A percentile compares a stretch with the other conserved stretches of the same genome.
Evolutionary conservation across 2,329 filamentous ascomycete species (phyloP).

Genomic region (Tothia fuscella): DNA sequence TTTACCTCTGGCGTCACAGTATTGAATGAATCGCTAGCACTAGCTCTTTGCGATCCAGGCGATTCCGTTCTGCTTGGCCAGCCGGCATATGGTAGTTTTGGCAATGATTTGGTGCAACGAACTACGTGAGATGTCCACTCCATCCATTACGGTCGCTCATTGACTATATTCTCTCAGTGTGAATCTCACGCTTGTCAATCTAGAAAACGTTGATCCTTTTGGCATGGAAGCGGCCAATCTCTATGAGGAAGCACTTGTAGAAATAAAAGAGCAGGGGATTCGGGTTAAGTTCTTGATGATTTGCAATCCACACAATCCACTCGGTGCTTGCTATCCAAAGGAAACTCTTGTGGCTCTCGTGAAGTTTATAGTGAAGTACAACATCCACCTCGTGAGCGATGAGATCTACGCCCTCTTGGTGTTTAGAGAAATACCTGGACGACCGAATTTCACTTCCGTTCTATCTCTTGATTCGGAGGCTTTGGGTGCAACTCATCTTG

Average conservation of each 20-base stretch:
- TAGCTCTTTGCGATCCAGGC: conserved; percentile 29
- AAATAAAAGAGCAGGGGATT: conserved; percentile 22
- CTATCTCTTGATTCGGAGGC: conserved; percentile 15
- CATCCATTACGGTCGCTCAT: not conserved
- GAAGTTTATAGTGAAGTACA: conserved; percentile 19
- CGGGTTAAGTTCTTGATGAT: conserved; percentile 30
- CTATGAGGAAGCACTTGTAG: conserved; percentile 27
- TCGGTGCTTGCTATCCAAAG: conserved; percentile 20
- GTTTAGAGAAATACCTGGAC: conserved; percentile 11
- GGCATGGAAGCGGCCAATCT: conserved; percentile 18
- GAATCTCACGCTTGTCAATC: conserved; percentile 28
- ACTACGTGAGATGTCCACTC: conserved; percentile 18
- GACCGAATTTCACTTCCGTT: conserved; percentile 16
- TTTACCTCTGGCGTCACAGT: conserved; percentile 31
- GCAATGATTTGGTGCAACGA: conserved; percentile 35
- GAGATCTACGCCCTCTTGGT: conserved; percentile 27
- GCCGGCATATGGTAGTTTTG: conserved; percentile 38
- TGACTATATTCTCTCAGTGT: conserved; percentile 15
- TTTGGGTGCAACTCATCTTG: conserved; percentile 13
- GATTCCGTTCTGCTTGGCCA: conserved; percentile 36
- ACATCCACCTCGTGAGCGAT: conserved; percentile 24
- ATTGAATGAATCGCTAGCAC: conserved; percentile 32
- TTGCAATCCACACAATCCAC: conserved; percentile 34
- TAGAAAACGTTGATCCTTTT: conserved; percentile 28
- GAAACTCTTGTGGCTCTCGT: conserved; percentile 16